phyloP scores from a whole-genome alignment of 1,284 basidiomycete species.

The Ceratobasidium papillatum region DNA sequence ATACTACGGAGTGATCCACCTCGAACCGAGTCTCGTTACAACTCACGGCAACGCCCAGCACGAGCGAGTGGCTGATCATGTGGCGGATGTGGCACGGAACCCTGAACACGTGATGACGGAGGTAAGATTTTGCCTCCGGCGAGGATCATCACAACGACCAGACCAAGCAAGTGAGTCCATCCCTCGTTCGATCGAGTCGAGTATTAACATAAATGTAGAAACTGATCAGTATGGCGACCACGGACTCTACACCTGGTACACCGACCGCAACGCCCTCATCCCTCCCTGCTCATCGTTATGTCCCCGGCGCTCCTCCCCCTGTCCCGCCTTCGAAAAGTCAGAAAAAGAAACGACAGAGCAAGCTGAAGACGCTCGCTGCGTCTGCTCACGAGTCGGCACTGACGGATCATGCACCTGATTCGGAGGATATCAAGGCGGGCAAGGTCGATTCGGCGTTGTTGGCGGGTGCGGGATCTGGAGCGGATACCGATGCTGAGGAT shows the following conservation, averaged over 20 bases:
- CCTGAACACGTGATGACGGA: slow-evolving; percentile 7
- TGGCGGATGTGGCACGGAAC: background rate
- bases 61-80: background rate
- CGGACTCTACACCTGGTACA: slow-evolving; percentile 2
- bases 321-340: slow-evolving; percentile 61
- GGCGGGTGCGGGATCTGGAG: slow-evolving; percentile 46
- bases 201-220: background rate
- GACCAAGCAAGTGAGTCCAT: background rate
- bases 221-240: slow-evolving; percentile 8
- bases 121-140: background rate
- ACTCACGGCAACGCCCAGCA: too few species aligned
- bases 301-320: slow-evolving; percentile 78
- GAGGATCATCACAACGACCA: slow-evolving; percentile 5
- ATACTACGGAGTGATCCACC: too few species aligned
- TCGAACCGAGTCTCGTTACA: too few species aligned
- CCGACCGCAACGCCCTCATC: background rate
- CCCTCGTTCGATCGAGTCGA: background rate
- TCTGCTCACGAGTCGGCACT: slow-evolving; percentile 43
- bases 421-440: slow-evolving; percentile 41
- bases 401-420: slow-evolving; percentile 47
- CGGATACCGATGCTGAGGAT: slow-evolving; percentile 60
- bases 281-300: slow-evolving; percentile 60
- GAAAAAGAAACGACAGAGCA: slow-evolving; percentile 69
- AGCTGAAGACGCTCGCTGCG: slow-evolving; percentile 55
- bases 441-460: slow-evolving; percentile 54